Evolutionary conservation across 345 rosid species (phyloP), one percentile per base, ranked within the genome.

Genomic region (Eucalyptus marginata): DNA sequence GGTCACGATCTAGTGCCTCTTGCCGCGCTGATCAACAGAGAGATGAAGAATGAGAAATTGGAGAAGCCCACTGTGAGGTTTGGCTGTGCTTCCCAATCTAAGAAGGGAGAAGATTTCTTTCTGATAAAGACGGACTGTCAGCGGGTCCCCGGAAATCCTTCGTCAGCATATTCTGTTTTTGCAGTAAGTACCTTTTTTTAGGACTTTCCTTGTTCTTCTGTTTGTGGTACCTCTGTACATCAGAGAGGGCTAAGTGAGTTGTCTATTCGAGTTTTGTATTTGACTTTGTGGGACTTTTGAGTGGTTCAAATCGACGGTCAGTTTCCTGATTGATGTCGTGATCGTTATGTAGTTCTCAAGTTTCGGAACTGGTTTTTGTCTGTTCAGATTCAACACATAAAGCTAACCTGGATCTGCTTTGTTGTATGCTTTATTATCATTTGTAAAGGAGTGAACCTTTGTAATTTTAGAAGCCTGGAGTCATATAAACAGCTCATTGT

Each of bases 41-140:
- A 97, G 89, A 92, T 93, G 89, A 95, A 68, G 86, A 94, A 81
- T 83, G 98, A 96, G 93, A 97, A 94, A 93, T 90, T 96, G 95
- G 98, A 96, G 94, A 96, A 93, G 91, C 99, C 99, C 24, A 92
- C 92, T 88, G 90, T 97, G 59, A 92, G 93, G 89, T 93, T 71
- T 62, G 97, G 99, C 8, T 93, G 92, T 18, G 97, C 99, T 16
- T 97, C 96, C 89, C 99, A 95, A 91, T 94, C 97, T 89, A 95
- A 93, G 88, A 97, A 97, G 92, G 99, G 99, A 86, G 99, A 96
- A 91, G 99, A 97, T 93, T 96, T 94, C 89, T 93, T 94, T 92
- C 93, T 96, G 89, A 91, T 96, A 64, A 96, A 96, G 90, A 93
- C 92, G 13, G 97, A 96, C 90, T 95, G 94, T 91, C 93, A 92